Base-by-base conservation (phyloP, 805 yeast genomes). In the Lipomyces orientalis region DNA sequence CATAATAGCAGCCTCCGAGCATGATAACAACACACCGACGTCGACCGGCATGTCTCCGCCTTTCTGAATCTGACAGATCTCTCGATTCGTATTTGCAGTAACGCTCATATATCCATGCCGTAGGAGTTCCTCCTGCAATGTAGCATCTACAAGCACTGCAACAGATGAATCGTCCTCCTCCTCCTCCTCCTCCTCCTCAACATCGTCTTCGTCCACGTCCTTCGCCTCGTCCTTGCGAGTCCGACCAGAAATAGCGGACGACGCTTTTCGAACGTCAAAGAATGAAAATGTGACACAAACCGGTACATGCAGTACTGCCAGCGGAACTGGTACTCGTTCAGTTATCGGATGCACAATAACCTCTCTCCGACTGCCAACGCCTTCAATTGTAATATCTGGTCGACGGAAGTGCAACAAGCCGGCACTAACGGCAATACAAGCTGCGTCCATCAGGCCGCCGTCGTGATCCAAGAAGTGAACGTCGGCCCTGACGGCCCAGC, bases 401-500 rank as follows among this genome's bases (percentile, higher is more conserved):
- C 90, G 88, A 64, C 85, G 86, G 78, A 87, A 95, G 77, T 93
- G 97, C 71, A 88, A 82, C 64, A 95, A 81, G 0, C 91, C 97
- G 7, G 94, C 86, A 85, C 92, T 89, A 7, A 92, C 97, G 0
- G 95, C 98, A 64, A 93, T 83, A 79, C 97, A 91, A 54, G 94
- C 89, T 6, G 92, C 90, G 78, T 95, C 99, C 54, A 93, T 88
- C 59, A 95, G 84, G 22, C 96, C 96, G 54, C 99, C 99, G 78
- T 95, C 99, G 75, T 87, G 92, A 76, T 93, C 90, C 65, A 95
- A 79, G 74, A 91, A 90, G 75, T 93, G 97, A 19, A 95, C 87
- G 76, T 93, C 98, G 0, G 96, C 98, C 66, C 96, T 85, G 12
- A 95, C 82, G 64, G 88, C 84, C 99, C 99, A 95, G 76, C 97